Conservation (phyloP, 345 rosid species). For the Cochlearia excelsa region DNA sequence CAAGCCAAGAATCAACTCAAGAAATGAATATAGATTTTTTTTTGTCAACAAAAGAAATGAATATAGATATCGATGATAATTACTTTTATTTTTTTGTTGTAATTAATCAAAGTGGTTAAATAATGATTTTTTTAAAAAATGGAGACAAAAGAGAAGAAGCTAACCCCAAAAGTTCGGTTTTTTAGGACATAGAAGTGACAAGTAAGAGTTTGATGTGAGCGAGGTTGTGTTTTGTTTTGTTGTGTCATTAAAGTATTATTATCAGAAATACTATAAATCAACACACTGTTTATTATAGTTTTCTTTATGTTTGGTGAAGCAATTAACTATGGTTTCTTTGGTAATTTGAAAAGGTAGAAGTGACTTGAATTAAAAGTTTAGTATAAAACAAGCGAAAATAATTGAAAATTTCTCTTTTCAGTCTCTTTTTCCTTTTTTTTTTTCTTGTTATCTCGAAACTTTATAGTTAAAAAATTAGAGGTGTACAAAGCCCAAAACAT, state of each 20-base stretch:
- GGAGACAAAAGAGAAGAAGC: slow-evolving; percentile 1
- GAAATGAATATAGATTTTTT: not conserved
- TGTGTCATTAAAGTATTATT: no score
- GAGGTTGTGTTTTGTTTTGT: slow-evolving; percentile 12
- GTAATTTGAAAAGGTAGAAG: slow-evolving; percentile 21
- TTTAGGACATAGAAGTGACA: slow-evolving; percentile 23
- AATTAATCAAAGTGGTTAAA: no score
- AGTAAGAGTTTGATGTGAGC: slow-evolving; percentile 26
- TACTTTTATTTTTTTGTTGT: no score
- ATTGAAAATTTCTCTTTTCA: no score
- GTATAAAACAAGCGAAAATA: slow-evolving; percentile 22
- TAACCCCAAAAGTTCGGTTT: slow-evolving; percentile 15
- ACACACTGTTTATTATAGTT: no score
- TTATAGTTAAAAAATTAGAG: no score
- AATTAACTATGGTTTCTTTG: slow-evolving; percentile 10
- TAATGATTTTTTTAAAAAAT: not conserved
- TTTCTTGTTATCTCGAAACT: no score
- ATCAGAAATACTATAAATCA: no score
- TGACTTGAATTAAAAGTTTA: slow-evolving; percentile 31
- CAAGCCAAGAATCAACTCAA: slow-evolving; percentile 34
- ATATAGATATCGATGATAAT: no score
- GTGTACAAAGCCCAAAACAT: no score
- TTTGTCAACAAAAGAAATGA: no score
- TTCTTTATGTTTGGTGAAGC: slow-evolving; percentile 24
- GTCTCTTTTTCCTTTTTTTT: no score